Evolutionary conservation across 2,329 filamentous ascomycete species (phyloP), one percentile per base, ranked within the genome.

Genomic region (Aspergillus sp.): DNA sequence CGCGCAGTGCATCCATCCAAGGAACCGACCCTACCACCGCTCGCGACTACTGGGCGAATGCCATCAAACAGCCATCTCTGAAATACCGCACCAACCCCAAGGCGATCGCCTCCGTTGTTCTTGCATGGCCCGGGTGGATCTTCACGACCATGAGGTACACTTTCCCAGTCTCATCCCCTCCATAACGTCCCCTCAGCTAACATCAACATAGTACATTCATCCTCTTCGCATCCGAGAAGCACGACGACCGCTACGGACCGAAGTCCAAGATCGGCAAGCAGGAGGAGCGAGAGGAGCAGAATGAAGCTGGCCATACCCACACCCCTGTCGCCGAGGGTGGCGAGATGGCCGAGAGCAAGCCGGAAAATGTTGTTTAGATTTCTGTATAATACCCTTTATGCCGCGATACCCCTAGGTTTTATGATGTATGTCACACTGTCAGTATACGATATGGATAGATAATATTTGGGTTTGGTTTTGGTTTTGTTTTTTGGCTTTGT

Each of bases 201-300:
- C 36, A 7, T 16, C 6, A 16, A 42, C 14, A n/a, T 6, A 65
- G 63, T 45, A 63, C 63, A 6, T 29, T 62, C 20, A 39, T 77
- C 22, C 70, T 77, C 53, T 75, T 71, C 58, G 68, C 65, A 55
- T 77, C 72, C 0, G 67, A 75, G 18, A 61, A 66, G 0, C 73
- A 77, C 32, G 69, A 77, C 46, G 73, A 75, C 24, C 24, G 59
- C 24, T 56, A 42, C 51, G 63, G 63, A 4, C 59, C 63, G 16
- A 62, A 54, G 54, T 65, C 63, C 2, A 57, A 58, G 16, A 16
- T 42, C 14, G 36, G 36, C 14, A 42, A 42, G 36, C 16, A 42
- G 16, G 36, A 42, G 14, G 36, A 39, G 14, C 36, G 14, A 16
- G 36, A 39, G 36, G 36, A 42, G 6, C 36, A 42, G 14, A n/a